phyloP scores from a whole-genome alignment of 148 eudicot genomes.

The Simmondsia chinensis region DNA sequence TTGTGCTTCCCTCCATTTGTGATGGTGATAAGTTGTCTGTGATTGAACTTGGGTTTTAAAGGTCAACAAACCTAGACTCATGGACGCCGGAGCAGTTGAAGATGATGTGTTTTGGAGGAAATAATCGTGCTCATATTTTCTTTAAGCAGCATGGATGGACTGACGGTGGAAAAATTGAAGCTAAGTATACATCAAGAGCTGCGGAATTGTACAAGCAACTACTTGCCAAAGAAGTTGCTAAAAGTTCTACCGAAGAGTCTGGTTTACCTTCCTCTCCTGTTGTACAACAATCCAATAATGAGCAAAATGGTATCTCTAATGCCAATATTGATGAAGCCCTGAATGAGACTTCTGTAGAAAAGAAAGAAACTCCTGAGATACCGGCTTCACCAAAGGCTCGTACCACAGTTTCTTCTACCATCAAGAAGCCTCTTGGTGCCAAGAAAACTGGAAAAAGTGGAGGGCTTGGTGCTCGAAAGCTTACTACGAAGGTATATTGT shows the following conservation, averaged over 20 bases:
- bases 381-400: constrained; percentile 51
- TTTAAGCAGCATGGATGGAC: constrained; percentile 99
- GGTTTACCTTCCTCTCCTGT: constrained; percentile 74
- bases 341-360: constrained; percentile 36
- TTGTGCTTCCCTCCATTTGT: too few species aligned
- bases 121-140: constrained; percentile 87
- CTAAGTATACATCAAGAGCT: constrained; percentile 95
- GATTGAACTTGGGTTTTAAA: not conserved
- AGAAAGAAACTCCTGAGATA: constrained; percentile 36
- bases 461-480: constrained; percentile 95
- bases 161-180: constrained; percentile 93
- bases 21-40: not conserved
- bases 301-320: constrained; percentile 53
- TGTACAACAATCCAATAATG: constrained; percentile 44
- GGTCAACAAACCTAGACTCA: constrained; percentile 96
- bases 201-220: constrained; percentile 85
- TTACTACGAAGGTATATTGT: constrained; percentile 69
- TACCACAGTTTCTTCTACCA: constrained; percentile 25
- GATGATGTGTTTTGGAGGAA: constrained; percentile 88
- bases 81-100: constrained; percentile 95
- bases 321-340: constrained; percentile 24
- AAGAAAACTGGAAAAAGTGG: constrained; percentile 80
- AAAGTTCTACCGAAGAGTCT: constrained; percentile 53
- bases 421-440: constrained; percentile 82
- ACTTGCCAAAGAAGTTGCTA: constrained; percentile 92